Percentiles rank a stretch among this genome's conserved stretches.
phyloP scores from a whole-genome alignment of 2,329 filamentous ascomycete species.

The Claviceps africana region DNA sequence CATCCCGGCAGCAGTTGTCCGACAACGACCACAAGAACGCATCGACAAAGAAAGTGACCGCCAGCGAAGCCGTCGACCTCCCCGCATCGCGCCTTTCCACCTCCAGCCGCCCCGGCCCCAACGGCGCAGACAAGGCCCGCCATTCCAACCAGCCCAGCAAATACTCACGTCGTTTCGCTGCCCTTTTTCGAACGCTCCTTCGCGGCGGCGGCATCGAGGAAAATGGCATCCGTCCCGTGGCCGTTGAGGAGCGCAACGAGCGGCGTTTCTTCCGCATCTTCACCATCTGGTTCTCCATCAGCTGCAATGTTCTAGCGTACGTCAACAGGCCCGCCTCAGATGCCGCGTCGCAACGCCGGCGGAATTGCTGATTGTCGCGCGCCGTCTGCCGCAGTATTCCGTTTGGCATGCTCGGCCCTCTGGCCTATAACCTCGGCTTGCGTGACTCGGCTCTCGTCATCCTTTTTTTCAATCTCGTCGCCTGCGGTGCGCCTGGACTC shows the following conservation, averaged over 20 bases:
- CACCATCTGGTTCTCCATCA: constrained; percentile 35
- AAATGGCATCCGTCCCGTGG: constrained; percentile 29
- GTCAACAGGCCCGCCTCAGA: constrained; percentile 5
- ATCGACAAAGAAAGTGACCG: neutral
- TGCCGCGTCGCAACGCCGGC: neutral
- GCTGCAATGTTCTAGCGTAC: constrained; percentile 32
- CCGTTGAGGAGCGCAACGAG: constrained; percentile 25
- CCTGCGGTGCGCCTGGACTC: constrained; percentile 39
- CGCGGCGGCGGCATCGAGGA: constrained; percentile 27
- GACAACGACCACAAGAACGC: neutral
- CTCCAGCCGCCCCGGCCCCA: neutral
- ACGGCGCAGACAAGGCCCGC: neutral
- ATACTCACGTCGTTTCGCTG: neutral
- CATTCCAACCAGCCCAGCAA: too few relatives aligned
- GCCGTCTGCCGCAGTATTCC: constrained; percentile 30
- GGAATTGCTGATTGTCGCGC: neutral
- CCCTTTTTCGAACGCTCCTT: constrained; percentile 13
- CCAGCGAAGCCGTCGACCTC: neutral
- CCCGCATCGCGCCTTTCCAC: neutral
- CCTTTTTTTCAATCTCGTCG: constrained; percentile 47
- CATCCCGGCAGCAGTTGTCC: neutral
- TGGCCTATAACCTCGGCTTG: constrained; percentile 38
- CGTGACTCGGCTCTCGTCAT: constrained; percentile 45
- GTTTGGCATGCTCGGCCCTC: constrained; percentile 48
- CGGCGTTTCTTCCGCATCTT: constrained; percentile 30